Evolutionary conservation across 257 asterid species (phyloP), one percentile per base, ranked within the genome.

Genomic region (Ocimum tenuiflorum): DNA sequence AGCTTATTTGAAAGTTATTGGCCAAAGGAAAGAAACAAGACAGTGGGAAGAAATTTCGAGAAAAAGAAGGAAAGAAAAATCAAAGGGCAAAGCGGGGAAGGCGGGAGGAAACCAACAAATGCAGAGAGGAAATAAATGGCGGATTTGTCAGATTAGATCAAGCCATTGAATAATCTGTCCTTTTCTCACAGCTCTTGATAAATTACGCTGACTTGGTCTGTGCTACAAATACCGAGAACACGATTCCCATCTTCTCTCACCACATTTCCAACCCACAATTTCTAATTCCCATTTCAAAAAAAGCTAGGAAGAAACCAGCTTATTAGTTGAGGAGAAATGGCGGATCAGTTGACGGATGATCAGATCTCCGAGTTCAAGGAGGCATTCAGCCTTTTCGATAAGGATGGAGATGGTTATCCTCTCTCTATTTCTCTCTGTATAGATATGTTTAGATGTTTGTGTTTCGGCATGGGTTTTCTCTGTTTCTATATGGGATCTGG

Each of bases 301-400:
- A 27, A 27, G 31, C n/a, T 6, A 23, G 42, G 13, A 51, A 36
- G 50, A 35, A 45, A 27, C 8, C 49, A 41, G 36, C 51, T 1
- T n/a, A n/a, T n/a, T 17, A 27, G 31, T 27, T 43, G 24, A 60
- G 62, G 35, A 63, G 71, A 65, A 33, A 82, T 82, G 87, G 82
- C 87, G 72, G 86, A 82, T 68, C 87, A 79, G 73, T 67, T 82
- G 71, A 70, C 84, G 5, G 87, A 81, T 19, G 86, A 81, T 12
- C 86, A 81, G 86, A 78, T 81, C 86, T 81, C 79, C 36, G 86
- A 79, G 80, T 82, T 82, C 71, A 82, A 79, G 80, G 87, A 76
- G 67, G 87, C 87, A 10, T 82, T 82, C 45, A 82, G 84, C 71
- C 76, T 82, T 8, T 82, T 82, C 39, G 87, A 82, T 9, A 82